Percentiles rank a stretch among this genome's conserved stretches.
Evolutionary conservation across 2,329 filamentous ascomycete species (phyloP).

Genomic region (Aspergillus flavus): DNA sequence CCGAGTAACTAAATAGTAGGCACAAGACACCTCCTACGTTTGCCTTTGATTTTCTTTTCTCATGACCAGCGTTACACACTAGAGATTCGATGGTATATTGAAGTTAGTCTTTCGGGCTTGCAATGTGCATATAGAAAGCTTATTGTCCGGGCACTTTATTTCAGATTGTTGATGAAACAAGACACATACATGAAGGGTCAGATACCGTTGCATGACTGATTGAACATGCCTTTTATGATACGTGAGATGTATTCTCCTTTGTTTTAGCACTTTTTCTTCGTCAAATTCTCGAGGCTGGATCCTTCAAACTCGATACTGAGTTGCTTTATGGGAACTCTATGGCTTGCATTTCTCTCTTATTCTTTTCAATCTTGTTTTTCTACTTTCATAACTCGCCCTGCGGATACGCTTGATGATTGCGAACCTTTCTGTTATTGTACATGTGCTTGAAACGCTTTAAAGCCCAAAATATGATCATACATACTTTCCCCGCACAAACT

Average conservation of each 20-base stretch:
- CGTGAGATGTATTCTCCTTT: conserved; percentile 3
- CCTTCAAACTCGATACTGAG: conserved; percentile 1
- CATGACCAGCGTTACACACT: not conserved
- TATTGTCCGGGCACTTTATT: not conserved
- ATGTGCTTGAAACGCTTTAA: not conserved
- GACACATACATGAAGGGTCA: conserved; percentile 1
- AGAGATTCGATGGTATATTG: not conserved
- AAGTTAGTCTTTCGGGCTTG: not conserved
- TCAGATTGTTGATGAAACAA: not conserved
- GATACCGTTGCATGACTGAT: not conserved
- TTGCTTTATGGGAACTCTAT: not conserved
- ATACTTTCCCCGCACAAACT: not conserved
- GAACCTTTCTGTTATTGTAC: not conserved
- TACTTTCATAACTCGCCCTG: not conserved
- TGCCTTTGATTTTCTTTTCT: not conserved
- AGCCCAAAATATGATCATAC: not conserved
- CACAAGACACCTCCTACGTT: not conserved
- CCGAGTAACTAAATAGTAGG: conserved; percentile 1
- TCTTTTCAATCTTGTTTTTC: conserved; percentile 8
- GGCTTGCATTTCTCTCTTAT: not conserved
- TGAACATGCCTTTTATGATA: conserved; percentile 10
- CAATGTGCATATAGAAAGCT: not conserved
- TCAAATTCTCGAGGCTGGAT: conserved; percentile 7
- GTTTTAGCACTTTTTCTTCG: not conserved
- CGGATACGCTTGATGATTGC: not conserved